Evolutionary conservation across 805 yeast species (phyloP), one percentile per base, ranked within the genome.

Genomic region (Wickerhamiella domercqiae): DNA sequence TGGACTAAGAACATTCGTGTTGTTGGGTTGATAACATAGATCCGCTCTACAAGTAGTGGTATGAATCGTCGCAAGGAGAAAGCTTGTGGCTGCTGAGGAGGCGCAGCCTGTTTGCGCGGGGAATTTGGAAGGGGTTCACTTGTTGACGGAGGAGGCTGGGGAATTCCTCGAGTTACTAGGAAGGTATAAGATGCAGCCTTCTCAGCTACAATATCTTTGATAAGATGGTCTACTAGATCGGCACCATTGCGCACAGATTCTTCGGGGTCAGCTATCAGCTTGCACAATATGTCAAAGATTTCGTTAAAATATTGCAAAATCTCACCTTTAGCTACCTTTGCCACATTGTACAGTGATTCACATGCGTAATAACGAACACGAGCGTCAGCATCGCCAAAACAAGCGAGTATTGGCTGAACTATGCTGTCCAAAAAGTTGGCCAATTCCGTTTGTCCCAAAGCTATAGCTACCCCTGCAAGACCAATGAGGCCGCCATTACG

Each of bases 351-450:
- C 43, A 90, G 65, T 34, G 93, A 78, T 53, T 90, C 98, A 61
- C 97, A 90, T 0, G 98, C 96, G 56, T 84, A 90, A 52, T 90
- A 90, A 38, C 98, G 67, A 6, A 90, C 98, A 47, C 93, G 72
- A n/a, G 94, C 87, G 55, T 90, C 95, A 42, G 90, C 94, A 52
- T 90, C 98, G 35, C 93, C 87, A 56, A 90, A 90, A 41, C 96
- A 87, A 0, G 95, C 87, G 48, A 90, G 64, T 11, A 90, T 94
- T 0, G 98, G 96, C 43, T 82, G 90, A 44, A 90, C 73, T 40
- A 90, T 84, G 37, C 75, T 80, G 41, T 82, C 90, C 35, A 90
- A 59, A 50, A 82, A 87, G 39, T 64, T 63, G 0, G 94, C 90
- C 25, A 90, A 82, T 34, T 86, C 87, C 47, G 72, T 73, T 29